phyloP scores from a whole-genome alignment of 1,284 basidiomycete genomes.

The Marasmius fiardii region DNA sequence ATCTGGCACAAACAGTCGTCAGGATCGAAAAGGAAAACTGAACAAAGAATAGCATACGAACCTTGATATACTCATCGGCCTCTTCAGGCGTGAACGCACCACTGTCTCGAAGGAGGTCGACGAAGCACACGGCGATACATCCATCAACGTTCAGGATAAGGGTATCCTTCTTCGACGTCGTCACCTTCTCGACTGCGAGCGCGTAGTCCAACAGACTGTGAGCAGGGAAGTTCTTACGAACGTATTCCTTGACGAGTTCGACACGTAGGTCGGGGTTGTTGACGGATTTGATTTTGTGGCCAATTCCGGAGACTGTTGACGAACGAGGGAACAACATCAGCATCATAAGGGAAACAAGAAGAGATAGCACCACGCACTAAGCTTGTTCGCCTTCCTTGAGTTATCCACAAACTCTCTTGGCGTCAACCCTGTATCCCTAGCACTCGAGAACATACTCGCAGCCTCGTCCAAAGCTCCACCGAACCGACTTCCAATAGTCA shows the following conservation, averaged over 20 bases:
- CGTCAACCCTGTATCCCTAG: conserved; percentile 87
- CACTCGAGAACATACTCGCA: conserved; percentile 91
- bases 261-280: conserved; percentile 98
- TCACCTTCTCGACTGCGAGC: conserved; percentile 97
- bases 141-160: conserved; percentile 96
- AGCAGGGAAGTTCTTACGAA: conserved; percentile 93
- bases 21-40: not conserved
- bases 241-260: conserved; percentile 97
- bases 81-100: conserved; percentile 96
- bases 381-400: conserved; percentile 94
- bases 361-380: conserved; percentile 55
- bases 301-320: conserved; percentile 96
- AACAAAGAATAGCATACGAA: conserved; percentile 15
- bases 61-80: conserved; percentile 95
- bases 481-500: conserved; percentile 96
- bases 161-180: conserved; percentile 97
- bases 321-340: conserved; percentile 5
- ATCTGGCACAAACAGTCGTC: conserved; percentile 41
- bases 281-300: conserved; percentile 99
- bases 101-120: conserved; percentile 89
- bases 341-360: not conserved
- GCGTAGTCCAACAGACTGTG: conserved; percentile 94
- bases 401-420: conserved; percentile 98
- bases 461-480: conserved; percentile 99
- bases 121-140: conserved; percentile 97